Evolutionary conservation across 352 stramenopile species (phyloP), one percentile per base, ranked within the genome.

Genomic region (Nothophytophthora sp.): DNA sequence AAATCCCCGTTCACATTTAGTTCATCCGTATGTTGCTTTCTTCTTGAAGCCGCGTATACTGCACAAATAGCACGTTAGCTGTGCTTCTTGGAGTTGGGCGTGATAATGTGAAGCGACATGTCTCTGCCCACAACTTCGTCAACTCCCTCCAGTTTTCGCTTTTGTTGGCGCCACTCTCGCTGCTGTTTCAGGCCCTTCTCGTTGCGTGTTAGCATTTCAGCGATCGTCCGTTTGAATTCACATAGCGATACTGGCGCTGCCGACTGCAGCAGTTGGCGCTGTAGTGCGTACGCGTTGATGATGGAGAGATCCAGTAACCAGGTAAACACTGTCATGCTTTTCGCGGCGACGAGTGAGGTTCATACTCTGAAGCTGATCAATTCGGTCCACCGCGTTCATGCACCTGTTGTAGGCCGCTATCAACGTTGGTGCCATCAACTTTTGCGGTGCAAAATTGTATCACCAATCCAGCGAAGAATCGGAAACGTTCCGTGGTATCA

Each of bases 361-460:
- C 2, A 42, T 59, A 11, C 50, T 47, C 10, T 34, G 18, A 15
- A 59, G 20, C 11, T 47, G 50, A n/a, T 52, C 50, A 0, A 42
- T 35, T 11, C 50, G 16, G 29, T 52, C 34, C n/a, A 59, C 50
- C 2, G 41, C 50, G n/a, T 48, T 52, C 50, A 59, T 52, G 27
- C 34, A 52, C 11, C 36, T 8, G 20, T 47, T 59, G 19, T 59
- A 59, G 2, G n/a, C 50, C n/a, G 41, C 50, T 24, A 59, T 47
- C 1, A 30, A 19, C 3, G 50, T 20, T 12, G 50, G 41, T 2
- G 24, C 50, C 27, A 47, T 34, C 5, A 59, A 1, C 25, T 5
- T 18, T 45, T 59, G 0, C 41, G 11, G 12, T 50, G 15, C 39
- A 52, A 32, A 5, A 59, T 59, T 0, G 15, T 44, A n/a, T 49